phyloP scores from a whole-genome alignment of 2,329 filamentous ascomycete genomes.

The Grosmannia huntii region DNA sequence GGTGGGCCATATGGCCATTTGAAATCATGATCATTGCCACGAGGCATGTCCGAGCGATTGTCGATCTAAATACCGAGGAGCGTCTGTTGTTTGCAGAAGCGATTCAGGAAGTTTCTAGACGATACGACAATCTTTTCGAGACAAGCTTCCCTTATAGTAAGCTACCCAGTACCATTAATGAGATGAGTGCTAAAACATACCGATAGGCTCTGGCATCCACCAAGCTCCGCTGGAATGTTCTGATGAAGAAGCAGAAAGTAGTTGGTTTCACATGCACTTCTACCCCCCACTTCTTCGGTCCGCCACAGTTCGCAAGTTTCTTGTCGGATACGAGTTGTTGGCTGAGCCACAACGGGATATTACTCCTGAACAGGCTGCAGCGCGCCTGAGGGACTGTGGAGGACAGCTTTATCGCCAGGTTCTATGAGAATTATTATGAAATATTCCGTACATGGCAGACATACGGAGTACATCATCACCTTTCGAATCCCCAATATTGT shows the following conservation, averaged over 20 bases:
- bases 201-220: conserved; percentile 73
- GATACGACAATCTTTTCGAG: conserved; percentile 96
- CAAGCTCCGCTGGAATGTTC: conserved; percentile 80
- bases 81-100: conserved; percentile 64
- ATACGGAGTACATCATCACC: no score
- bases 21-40: conserved; percentile 85
- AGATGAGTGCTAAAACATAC: neutral
- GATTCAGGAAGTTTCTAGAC: conserved; percentile 74
- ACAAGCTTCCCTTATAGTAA: conserved; percentile 89
- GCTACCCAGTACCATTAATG: conserved; percentile 15
- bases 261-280: conserved; percentile 95
- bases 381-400: conserved; percentile 59
- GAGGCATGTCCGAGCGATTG: conserved; percentile 68
- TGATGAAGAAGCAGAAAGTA: conserved; percentile 71
- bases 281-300: conserved; percentile 88
- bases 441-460: neutral
- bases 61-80: conserved; percentile 66
- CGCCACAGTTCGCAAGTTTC: conserved; percentile 87
- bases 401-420: conserved; percentile 74
- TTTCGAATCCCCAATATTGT: neutral
- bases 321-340: conserved; percentile 94
- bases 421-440: conserved; percentile 17
- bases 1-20: conserved; percentile 98
- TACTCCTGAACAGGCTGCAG: conserved; percentile 88
- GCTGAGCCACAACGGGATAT: conserved; percentile 97